Evolutionary conservation across 805 yeast species (phyloP).

Genomic region (Wickerhamiella cacticola): DNA sequence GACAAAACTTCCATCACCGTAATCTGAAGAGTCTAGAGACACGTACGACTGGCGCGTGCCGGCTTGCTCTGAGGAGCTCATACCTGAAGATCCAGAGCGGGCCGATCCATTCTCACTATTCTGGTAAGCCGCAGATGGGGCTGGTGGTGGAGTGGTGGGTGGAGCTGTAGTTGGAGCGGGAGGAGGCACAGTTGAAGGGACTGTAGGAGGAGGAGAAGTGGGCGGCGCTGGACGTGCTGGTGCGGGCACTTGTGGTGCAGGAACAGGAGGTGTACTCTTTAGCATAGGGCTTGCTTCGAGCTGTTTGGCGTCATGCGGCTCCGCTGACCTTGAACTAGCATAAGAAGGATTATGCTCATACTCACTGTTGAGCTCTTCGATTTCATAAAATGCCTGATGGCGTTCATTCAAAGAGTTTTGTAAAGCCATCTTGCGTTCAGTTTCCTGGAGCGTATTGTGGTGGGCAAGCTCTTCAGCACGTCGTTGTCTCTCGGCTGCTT

Average conservation of each 20-base stretch:
- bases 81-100: neutral
- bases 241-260: neutral
- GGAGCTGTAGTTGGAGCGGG: neutral
- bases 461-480: neutral
- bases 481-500: neutral
- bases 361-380: neutral
- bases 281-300: neutral
- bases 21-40: neutral
- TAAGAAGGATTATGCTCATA: neutral
- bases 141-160: neutral
- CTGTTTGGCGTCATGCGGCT: no score
- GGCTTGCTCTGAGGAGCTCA: neutral
- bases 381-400: neutral
- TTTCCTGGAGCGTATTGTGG: neutral
- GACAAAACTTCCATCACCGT: constrained; percentile 1
- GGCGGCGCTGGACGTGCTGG: neutral
- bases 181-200: neutral
- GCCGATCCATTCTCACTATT: neutral
- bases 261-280: neutral
- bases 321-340: no score
- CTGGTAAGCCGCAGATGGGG: neutral
- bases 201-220: neutral
- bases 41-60: neutral
- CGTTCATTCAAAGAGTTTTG: neutral
- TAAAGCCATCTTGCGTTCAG: neutral